Base-by-base conservation (phyloP, 192 early-diverging fungal species). In the Piromyces finnis region DNA sequence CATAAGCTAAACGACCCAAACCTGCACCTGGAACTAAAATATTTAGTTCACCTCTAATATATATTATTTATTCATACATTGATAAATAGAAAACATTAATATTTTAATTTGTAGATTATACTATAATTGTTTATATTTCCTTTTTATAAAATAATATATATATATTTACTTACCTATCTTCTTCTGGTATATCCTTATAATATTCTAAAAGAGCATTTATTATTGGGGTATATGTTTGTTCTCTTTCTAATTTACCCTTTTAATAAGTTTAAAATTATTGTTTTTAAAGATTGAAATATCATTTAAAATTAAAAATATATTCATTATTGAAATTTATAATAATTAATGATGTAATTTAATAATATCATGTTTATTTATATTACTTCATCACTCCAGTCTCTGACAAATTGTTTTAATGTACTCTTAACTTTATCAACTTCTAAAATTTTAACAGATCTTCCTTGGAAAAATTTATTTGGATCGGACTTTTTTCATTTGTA, bases 1-100 rank as follows among this genome's bases (percentile, higher is more conserved):
- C 98, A 83, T 89, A 97, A 1, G 93, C 94, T 79, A 99, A 87
- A 36, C 98, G 86, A n/a, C 95, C 98, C 22, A 99, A 84, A 30
- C 98, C 98, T 77, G 98, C 97, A 14, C 97, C 97, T 15, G 97
- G 97, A 29, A 97, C 94, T 35, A 99, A 88, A 5, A 98, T 92
- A 16, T 85, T 84, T 29, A 95, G 83, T 0, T 77, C 29, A 12
- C 92, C 94, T 35, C 92, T 92, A 5, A n/a, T 68, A 22, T 51
- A 0, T 22, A 22, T 22, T 37, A 37, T 15, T 14, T 35, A 35
- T 12, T 7, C 3, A 35, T 35, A 35, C 12, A 35, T 35, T 35
- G 12, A 7, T 7, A 35, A 35, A 7, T 35, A 35, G 14, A 39
- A 39, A 15, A 39, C 37, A 39, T 39, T 15, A 39, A 12, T 39